Percentiles rank a stretch among this genome's conserved stretches.
These are phyloP conservation scores for Xylaria sp. DNA, from an alignment of 2,329 filamentous ascomycete species.

Conservation along the genomic window DNA sequence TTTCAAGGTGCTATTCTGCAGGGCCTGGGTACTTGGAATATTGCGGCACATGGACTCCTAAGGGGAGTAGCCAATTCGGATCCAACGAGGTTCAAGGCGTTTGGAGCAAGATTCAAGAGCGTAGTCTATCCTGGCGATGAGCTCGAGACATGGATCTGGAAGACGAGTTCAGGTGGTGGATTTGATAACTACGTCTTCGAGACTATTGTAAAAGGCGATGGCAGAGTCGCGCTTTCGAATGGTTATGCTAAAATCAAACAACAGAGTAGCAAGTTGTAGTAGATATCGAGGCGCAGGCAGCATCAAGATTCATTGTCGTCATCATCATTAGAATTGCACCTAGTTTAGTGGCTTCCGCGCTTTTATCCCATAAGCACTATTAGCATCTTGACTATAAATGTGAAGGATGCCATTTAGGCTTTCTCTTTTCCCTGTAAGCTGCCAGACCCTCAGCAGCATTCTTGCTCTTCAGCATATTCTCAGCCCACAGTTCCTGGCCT, in stretches of 20 bases:
- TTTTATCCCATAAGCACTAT: constrained; percentile 12
- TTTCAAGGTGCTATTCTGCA: constrained; percentile 60
- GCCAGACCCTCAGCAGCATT: constrained; percentile 22
- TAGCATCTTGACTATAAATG: constrained; percentile 15
- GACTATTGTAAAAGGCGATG: constrained; percentile 50
- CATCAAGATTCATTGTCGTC: not conserved
- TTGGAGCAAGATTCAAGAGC: constrained; percentile 57
- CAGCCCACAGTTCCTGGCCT: constrained; percentile 18
- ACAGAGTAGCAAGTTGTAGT: constrained; percentile 46
- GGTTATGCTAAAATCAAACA: constrained; percentile 50
- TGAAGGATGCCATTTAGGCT: constrained; percentile 44
- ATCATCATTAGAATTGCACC: not conserved
- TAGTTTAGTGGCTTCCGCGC: constrained; percentile 44
- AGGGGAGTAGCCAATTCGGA: constrained; percentile 55
- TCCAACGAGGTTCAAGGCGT: constrained; percentile 54
- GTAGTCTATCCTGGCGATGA: constrained; percentile 60
- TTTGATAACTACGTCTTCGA: constrained; percentile 54
- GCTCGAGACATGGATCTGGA: constrained; percentile 57
- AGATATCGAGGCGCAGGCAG: not conserved
- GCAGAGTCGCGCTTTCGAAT: constrained; percentile 53
- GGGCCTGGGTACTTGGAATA: constrained; percentile 61
- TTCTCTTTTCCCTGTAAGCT: constrained; percentile 49
- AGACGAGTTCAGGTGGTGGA: constrained; percentile 49
- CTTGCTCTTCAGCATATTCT: constrained; percentile 29
- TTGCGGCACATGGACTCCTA: constrained; percentile 57